Percentiles rank a stretch among this genome's conserved stretches.
Conservation (phyloP, 768 basidiomycete species). For the Ephemerocybe angulata region DNA sequence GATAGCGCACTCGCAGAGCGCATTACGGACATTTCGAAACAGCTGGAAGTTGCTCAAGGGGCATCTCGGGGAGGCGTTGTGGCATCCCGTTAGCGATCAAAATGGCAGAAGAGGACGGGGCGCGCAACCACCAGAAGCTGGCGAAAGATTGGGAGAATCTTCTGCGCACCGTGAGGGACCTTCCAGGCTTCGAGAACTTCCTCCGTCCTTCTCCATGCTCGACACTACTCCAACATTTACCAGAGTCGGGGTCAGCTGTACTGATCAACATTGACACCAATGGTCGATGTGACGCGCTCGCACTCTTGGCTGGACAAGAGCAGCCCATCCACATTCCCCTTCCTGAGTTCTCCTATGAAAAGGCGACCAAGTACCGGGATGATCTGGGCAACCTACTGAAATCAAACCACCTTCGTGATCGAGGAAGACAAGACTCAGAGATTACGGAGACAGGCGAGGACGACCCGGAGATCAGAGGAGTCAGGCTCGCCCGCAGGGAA, state of each 20-base stretch:
- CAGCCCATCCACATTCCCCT: slow-evolving; percentile 11
- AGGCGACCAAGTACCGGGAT: background rate
- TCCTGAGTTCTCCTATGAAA: background rate
- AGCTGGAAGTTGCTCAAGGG: background rate
- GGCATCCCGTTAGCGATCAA: background rate
- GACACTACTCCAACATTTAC: background rate
- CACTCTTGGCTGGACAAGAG: slow-evolving; percentile 7
- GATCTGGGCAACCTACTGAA: background rate
- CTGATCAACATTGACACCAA: slow-evolving; percentile 11
- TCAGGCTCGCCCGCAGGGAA: background rate
- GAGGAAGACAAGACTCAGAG: background rate
- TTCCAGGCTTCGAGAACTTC: background rate
- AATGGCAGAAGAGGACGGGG: background rate
- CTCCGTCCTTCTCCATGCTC: background rate
- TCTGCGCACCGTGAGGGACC: background rate
- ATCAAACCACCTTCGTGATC: background rate
- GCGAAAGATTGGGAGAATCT: background rate
- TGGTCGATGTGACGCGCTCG: slow-evolving; percentile 18
- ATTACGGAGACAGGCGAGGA: too few species aligned
- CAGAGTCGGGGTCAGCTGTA: slow-evolving; percentile 4
- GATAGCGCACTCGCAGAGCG: slow-evolving; percentile 17
- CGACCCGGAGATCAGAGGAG: too few species aligned
- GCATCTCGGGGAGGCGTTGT: background rate
- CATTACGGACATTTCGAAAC: background rate
- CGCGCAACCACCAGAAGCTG: background rate